Conservation (phyloP, 2,329 filamentous ascomycete species). For the Macroventuria anomochaeta region DNA sequence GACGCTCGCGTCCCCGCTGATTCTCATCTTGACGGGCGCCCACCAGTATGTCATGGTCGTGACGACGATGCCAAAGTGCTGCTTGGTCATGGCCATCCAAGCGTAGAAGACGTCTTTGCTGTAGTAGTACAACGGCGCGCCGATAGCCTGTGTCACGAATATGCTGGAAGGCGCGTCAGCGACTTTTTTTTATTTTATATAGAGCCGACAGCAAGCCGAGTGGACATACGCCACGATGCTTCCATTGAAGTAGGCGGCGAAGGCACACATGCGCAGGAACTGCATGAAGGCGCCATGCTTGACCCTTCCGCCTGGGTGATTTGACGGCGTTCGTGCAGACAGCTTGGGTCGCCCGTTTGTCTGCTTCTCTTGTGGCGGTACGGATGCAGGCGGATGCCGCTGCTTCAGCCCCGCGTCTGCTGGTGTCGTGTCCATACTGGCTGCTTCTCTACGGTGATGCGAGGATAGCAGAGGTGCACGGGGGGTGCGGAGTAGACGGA, state of each 20-base stretch:
- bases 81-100: slow-evolving; percentile 87
- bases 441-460: background rate
- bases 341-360: slow-evolving; percentile 21
- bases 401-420: slow-evolving; percentile 40
- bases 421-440: slow-evolving; percentile 28
- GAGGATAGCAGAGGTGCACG: background rate
- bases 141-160: slow-evolving; percentile 73
- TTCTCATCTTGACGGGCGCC: slow-evolving; percentile 78
- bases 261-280: slow-evolving; percentile 52
- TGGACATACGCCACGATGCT: slow-evolving; percentile 50
- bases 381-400: slow-evolving; percentile 40
- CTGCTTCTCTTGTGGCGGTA: slow-evolving; percentile 24
- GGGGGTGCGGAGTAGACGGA: background rate
- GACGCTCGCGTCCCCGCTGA: slow-evolving; percentile 83
- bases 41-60: slow-evolving; percentile 85
- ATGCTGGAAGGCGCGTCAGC: slow-evolving; percentile 49
- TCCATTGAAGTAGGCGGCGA: slow-evolving; percentile 55
- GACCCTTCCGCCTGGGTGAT: slow-evolving; percentile 47
- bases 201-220: slow-evolving; percentile 12
- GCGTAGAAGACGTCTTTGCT: slow-evolving; percentile 79
- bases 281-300: slow-evolving; percentile 54
- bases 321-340: slow-evolving; percentile 16
- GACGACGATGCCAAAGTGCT: slow-evolving; percentile 76
- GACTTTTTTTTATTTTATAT: no score
- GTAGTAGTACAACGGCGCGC: slow-evolving; percentile 74